Evolutionary conservation across 163 green algal genomes (phyloP).

Genomic region (Chlorella variabilis): DNA sequence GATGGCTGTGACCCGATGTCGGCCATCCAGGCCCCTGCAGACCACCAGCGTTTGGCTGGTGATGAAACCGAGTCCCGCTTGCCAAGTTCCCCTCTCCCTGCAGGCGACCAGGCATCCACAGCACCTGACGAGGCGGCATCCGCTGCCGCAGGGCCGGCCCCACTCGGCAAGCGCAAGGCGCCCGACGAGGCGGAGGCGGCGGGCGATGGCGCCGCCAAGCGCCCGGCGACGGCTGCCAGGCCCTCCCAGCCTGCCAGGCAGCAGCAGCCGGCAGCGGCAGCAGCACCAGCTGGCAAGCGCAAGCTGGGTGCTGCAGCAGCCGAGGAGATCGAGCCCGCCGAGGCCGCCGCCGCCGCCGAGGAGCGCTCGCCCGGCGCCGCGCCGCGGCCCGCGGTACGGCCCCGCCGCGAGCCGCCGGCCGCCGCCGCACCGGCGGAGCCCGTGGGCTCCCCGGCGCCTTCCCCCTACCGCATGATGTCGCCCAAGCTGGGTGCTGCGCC

Average conservation of each 20-base stretch:
- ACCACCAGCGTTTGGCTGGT: too few relatives aligned
- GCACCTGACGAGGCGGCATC: background rate
- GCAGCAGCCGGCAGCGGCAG: background rate
- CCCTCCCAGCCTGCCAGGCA: background rate
- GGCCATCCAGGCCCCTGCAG: too few relatives aligned
- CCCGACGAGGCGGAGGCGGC: background rate
- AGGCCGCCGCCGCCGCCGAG: background rate
- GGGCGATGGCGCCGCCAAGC: slow-evolving; percentile 5
- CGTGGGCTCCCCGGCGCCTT: slow-evolving; percentile 22
- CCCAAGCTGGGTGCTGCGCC: slow-evolving; percentile 17
- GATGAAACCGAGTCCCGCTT: background rate
- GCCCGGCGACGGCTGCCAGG: background rate
- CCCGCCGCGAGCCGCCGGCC: background rate
- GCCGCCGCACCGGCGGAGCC: background rate
- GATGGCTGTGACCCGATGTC: too few relatives aligned
- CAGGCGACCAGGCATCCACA: slow-evolving; percentile 19
- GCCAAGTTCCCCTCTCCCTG: background rate
- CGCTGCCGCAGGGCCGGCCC: background rate
- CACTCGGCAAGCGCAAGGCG: slow-evolving; percentile 26
- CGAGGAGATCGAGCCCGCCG: background rate
- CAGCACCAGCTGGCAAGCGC: slow-evolving; percentile 6
- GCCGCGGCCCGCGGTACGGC: background rate
- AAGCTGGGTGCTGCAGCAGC: background rate
- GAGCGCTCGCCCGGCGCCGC: background rate
- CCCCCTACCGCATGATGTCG: slow-evolving; percentile 23